phyloP scores from a whole-genome alignment of 148 eudicot species.

The Vaccinium myrtillus region DNA sequence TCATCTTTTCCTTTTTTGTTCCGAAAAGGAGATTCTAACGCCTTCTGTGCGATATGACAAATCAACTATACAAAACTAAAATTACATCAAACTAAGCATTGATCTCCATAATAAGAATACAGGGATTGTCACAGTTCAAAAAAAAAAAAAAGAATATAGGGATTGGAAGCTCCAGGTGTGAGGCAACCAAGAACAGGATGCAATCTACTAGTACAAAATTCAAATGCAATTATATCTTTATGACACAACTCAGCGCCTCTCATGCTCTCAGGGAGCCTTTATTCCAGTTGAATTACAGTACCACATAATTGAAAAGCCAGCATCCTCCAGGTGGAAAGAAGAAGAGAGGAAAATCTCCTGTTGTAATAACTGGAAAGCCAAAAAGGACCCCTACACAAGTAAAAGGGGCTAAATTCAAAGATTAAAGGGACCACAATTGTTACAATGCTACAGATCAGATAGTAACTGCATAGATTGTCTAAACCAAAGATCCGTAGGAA shows the following conservation, averaged over 20 bases:
- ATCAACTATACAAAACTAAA: not conserved
- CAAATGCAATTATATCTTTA: not conserved
- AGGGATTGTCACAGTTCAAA: not conserved
- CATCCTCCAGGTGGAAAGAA: not conserved
- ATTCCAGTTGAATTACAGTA: not conserved
- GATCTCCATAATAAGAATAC: not conserved
- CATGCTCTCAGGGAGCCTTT: not conserved
- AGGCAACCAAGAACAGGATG: not conserved
- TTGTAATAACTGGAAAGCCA: not conserved
- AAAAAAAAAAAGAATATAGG: too few species aligned
- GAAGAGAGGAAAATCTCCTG: not conserved
- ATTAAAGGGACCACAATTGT: not conserved
- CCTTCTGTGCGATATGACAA: not conserved
- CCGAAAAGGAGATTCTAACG: not conserved
- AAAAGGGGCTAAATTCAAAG: not conserved
- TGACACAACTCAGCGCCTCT: not conserved
- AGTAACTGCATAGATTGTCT: not conserved
- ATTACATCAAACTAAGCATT: not conserved
- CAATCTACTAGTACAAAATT: not conserved
- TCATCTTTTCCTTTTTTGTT: not conserved
- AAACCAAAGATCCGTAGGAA: not conserved
- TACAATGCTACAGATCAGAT: not conserved
- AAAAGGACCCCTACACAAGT: not conserved
- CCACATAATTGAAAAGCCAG: not conserved
- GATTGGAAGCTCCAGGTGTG: not conserved